Evolutionary conservation across 352 stramenopile genomes (phyloP).

Genomic region (Elongisporangium prolatum): DNA sequence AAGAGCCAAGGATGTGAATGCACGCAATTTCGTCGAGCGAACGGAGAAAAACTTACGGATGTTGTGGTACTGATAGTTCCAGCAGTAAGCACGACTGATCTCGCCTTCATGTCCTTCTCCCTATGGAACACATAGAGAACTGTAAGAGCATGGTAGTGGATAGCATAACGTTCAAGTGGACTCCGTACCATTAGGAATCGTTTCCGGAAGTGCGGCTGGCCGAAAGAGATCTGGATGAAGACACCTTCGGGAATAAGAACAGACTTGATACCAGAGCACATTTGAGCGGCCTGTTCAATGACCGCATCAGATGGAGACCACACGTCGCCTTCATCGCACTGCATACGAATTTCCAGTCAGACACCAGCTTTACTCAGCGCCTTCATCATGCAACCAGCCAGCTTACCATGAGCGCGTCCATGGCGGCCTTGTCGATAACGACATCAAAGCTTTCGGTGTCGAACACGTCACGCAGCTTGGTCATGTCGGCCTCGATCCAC

Average conservation of each 20-base stretch:
- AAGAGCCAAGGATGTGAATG: constrained; percentile 7
- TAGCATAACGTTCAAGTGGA: background rate
- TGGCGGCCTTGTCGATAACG: constrained; percentile 82
- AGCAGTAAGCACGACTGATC: constrained; percentile 33
- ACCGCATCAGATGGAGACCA: constrained; percentile 58
- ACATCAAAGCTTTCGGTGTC: constrained; percentile 46
- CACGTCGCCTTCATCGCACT: constrained; percentile 63
- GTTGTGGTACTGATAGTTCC: constrained; percentile 45
- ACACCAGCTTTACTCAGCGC: constrained; percentile 2
- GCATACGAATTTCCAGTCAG: background rate
- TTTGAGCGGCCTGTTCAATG: constrained; percentile 38
- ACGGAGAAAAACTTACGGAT: constrained; percentile 24
- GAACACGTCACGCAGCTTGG: constrained; percentile 42
- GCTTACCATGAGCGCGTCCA: constrained; percentile 73
- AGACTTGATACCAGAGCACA: constrained; percentile 43
- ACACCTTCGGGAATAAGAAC: constrained; percentile 37
- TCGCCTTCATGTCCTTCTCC: constrained; percentile 27
- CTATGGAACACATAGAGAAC: constrained; percentile 1
- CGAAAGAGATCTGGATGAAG: constrained; percentile 80
- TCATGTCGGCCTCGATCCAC: constrained; percentile 57
- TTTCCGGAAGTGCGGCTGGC: constrained; percentile 78
- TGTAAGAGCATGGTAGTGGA: background rate
- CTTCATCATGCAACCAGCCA: background rate
- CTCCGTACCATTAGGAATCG: constrained; percentile 35
- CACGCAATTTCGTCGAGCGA: background rate